Evolutionary conservation across 75 land plant species (phyloP).

Genomic region (Pinus taeda): DNA sequence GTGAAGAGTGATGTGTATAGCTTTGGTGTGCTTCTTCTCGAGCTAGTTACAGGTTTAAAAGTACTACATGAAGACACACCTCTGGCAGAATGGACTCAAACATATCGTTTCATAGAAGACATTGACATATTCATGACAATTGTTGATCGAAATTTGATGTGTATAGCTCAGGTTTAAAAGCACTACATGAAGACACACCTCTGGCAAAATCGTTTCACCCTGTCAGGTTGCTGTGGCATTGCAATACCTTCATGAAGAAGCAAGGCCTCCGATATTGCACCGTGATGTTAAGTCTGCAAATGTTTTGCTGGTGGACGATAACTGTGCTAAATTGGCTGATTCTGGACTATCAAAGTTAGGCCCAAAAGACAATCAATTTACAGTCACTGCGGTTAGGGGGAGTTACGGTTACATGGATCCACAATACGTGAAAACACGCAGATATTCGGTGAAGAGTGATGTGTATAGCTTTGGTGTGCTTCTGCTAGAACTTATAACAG

Average conservation of each 20-base stretch:
- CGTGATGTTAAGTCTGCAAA: slow-evolving; percentile 39
- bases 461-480: slow-evolving; percentile 38
- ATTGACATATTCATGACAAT: slow-evolving; percentile 5
- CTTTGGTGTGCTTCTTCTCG: slow-evolving; percentile 32
- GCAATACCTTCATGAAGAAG: slow-evolving; percentile 25
- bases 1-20: slow-evolving; percentile 37
- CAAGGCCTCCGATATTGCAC: slow-evolving; percentile 29
- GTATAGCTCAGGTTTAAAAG: too few relatives aligned
- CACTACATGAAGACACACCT: too few relatives aligned
- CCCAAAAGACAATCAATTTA: neutral
- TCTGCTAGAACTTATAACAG: slow-evolving; percentile 31
- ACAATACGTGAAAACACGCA: slow-evolving; percentile 18
- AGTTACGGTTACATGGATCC: slow-evolving; percentile 23
- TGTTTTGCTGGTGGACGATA: slow-evolving; percentile 25
- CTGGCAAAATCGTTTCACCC: too few relatives aligned
- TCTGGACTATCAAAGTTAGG: slow-evolving; percentile 54
- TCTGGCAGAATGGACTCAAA: slow-evolving; percentile 23
- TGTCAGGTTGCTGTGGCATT: too few relatives aligned
- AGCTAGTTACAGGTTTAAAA: slow-evolving; percentile 26
- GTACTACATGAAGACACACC: slow-evolving; percentile 17
- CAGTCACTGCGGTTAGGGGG: slow-evolving; percentile 12
- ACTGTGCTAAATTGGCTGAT: slow-evolving; percentile 54
- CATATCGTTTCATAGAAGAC: slow-evolving; percentile 7
- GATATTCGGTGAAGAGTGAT: slow-evolving; percentile 25
- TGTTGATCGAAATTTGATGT: slow-evolving; percentile 26